A percentile compares a stretch with the other conserved stretches of the same genome.
phyloP scores from a whole-genome alignment of 2,329 filamentous ascomycete species.

The Aspergillus sclerotialis region DNA sequence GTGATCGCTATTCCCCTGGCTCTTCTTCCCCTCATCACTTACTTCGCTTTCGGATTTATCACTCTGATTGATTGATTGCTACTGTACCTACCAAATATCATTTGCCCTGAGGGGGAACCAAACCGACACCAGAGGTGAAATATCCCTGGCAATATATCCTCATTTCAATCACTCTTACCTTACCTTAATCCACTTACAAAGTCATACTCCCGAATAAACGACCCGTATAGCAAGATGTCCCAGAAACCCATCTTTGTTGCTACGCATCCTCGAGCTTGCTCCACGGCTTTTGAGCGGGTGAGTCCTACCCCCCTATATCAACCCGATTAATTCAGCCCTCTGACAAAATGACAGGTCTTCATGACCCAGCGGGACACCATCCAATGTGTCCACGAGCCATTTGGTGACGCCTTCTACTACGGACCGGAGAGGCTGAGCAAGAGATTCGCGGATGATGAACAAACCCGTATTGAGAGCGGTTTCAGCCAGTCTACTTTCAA shows the following conservation, averaged over 20 bases:
- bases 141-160: neutral
- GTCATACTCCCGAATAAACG: too few relatives aligned
- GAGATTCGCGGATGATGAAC: slow-evolving; percentile 67
- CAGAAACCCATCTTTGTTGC: slow-evolving; percentile 81
- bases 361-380: slow-evolving; percentile 85
- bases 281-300: slow-evolving; percentile 94
- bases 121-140: neutral
- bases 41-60: neutral
- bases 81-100: neutral
- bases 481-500: slow-evolving; percentile 39
- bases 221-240: too few relatives aligned
- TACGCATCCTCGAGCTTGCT: slow-evolving; percentile 91
- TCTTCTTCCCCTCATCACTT: neutral
- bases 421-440: slow-evolving; percentile 79
- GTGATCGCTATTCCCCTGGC: too few relatives aligned
- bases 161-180: too few relatives aligned
- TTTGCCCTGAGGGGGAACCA: neutral
- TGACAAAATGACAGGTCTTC: slow-evolving; percentile 61
- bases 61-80: slow-evolving; percentile 2
- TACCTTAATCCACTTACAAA: too few relatives aligned
- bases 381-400: slow-evolving; percentile 86
- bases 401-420: slow-evolving; percentile 94
- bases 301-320: slow-evolving; percentile 19
- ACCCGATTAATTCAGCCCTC: neutral
- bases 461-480: slow-evolving; percentile 35